Conservation (phyloP, 768 basidiomycete species). For the Boletus insuetus region DNA sequence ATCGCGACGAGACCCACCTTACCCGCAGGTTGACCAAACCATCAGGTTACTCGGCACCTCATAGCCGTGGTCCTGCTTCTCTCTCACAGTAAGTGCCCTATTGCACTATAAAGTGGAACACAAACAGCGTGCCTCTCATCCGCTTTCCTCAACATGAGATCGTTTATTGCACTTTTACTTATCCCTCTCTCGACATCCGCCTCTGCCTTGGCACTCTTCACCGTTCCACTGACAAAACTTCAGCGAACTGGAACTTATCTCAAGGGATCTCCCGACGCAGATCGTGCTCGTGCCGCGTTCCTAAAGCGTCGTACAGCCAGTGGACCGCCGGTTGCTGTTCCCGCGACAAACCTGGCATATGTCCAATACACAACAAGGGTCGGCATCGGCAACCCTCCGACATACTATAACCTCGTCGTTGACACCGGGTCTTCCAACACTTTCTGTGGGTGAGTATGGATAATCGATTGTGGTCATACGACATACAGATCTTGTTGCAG, state of each 20-base stretch:
- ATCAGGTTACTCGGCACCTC: no score
- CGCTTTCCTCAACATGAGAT: slow-evolving; percentile 6
- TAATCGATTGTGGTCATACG: neutral
- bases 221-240: slow-evolving; percentile 13
- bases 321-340: slow-evolving; percentile 10
- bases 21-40: no score
- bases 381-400: slow-evolving; percentile 27
- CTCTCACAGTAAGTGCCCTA: no score
- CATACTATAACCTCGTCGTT: slow-evolving; percentile 28
- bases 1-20: no score
- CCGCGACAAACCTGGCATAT: slow-evolving; percentile 12
- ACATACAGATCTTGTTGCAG: slow-evolving; percentile 5
- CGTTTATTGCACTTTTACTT: slow-evolving; percentile 1
- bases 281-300: slow-evolving; percentile 15
- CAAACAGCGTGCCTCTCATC: neutral
- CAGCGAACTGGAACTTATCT: slow-evolving; percentile 12
- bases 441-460: slow-evolving; percentile 18
- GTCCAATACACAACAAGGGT: slow-evolving; percentile 21
- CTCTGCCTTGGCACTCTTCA: slow-evolving; percentile 4
- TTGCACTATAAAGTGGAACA: slow-evolving; percentile 2
- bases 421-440: slow-evolving; percentile 35
- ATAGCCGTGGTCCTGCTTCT: no score
- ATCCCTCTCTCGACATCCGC: slow-evolving; percentile 1
- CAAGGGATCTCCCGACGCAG: slow-evolving; percentile 16
- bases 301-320: neutral